Evolutionary conservation across 352 stramenopile species (phyloP), one percentile per base, ranked within the genome.

Genomic region (Globisporangium apiculatum): DNA sequence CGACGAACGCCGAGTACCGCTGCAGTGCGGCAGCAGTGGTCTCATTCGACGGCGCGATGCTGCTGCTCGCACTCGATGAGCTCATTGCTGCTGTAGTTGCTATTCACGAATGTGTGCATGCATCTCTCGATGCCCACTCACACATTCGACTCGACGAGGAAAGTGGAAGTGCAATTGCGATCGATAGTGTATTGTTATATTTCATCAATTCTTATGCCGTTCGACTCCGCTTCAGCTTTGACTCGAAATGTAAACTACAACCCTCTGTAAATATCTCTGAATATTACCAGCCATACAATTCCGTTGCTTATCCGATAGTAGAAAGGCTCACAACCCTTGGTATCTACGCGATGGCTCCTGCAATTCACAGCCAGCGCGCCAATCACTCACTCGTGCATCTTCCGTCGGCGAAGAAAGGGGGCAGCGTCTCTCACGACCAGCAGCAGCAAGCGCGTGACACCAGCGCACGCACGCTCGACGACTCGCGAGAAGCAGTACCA

Each of bases 1-100:
- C 51, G 38, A 57, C 51, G 51, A 57, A 57, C 51, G 51, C 51
- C 38, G 51, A 40, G 51, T 57, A 57, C 17, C 51, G 51, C 51
- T 57, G 51, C 51, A 57, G 51, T n/a, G 51, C 51, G 3, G 51
- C 51, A 5, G 51, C 51, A 14, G 51, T 37, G n/a, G 51, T 47
- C 17, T 57, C 51, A 11, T 41, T 17, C 35, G 37, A 14, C 7
- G 14, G 18, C 17, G 15, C 45, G 14, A 18, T 49, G 45, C n/a
- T 48, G 11, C 10, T 15, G 7, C 41, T 10, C 5, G 10, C 8
- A 12, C 11, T 45, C 9, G 41, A 45, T 15, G 7, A 15, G 41
- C 7, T 45, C 41, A 31, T 31, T 31, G 24, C 24, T 31, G 24
- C 24, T 31, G 24, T 31, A 31, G 24, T 31, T 31, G 24, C 24